Base-by-base conservation (phyloP, 2,329 filamentous ascomycete genomes). In the Epichloe gansuensis region DNA sequence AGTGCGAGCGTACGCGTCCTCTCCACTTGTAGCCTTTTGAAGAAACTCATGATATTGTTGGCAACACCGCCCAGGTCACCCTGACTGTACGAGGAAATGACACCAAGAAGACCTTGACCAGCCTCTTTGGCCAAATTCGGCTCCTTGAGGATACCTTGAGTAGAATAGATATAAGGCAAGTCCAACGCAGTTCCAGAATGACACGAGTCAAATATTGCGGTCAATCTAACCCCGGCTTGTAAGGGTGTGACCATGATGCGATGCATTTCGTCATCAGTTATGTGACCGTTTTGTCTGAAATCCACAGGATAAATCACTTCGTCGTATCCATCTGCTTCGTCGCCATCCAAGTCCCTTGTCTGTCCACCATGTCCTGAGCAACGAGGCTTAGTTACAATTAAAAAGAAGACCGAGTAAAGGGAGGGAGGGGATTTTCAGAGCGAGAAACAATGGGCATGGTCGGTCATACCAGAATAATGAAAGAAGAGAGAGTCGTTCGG, bases 401-500 rank as follows among this genome's bases (percentile, higher is more conserved):
- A 13, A 38, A 28, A 34, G 6, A 31, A n/a, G 5, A 13, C 13
- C 4, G 4, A 12, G 13, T 4, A n/a, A n/a, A 39, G 38, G 8
- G 17, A 9, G 15, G n/a, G 2, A 3, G 21, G 17, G 9, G 17
- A 34, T 13, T 8, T 12, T n/a, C 28, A 37, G 25, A 28, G 37
- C 23, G 23, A 48, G 39, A 39, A 21, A 25, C 15, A 17, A n/a
- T 23, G 21, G 28, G 25, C 11, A 42, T 4, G 21, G 38, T 13
- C 13, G 13, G 17, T 3, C 46, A 23, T 50, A 90, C 87, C 90
- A 41, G 91, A 95, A 68, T 95, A 97, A 71, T 97, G 91, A 74
- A 97, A 96, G 72, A 97, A 97, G 6, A 97, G 77, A 4, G 91
- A 95, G 66, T 97, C 91, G 65, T 96, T 95, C 0, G 90, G 87